Conservation (phyloP, 75 land plant genomes). For the Cupressus sempervirens region DNA sequence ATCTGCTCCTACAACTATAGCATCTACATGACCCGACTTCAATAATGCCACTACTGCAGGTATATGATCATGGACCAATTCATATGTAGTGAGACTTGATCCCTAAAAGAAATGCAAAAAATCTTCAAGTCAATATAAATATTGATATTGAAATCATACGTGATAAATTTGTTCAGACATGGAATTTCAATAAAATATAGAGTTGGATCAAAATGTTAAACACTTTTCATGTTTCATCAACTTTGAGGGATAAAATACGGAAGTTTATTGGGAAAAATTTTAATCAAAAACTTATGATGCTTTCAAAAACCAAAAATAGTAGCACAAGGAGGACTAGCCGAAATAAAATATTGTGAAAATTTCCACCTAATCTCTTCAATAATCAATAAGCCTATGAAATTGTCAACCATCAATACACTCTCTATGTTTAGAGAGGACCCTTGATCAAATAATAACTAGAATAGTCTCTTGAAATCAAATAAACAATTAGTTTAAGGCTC, state of each 20-base stretch:
- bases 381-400: no score
- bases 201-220: no score
- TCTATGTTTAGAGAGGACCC: no score
- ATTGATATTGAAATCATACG: neutral
- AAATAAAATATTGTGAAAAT: no score
- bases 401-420: no score
- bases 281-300: neutral
- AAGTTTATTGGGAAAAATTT: neutral
- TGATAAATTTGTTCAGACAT: no score
- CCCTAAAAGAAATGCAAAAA: slow-evolving; percentile 46
- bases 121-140: neutral
- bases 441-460: no score
- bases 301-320: neutral
- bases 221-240: no score
- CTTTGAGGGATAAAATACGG: neutral
- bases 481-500: no score
- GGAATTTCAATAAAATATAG: no score
- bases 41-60: slow-evolving; percentile 89
- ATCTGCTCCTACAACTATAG: slow-evolving; percentile 97
- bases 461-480: no score
- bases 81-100: slow-evolving; percentile 96
- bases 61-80: slow-evolving; percentile 84
- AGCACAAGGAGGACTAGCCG: neutral
- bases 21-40: slow-evolving; percentile 70
- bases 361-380: no score